Conservation (phyloP, 2,329 filamentous ascomycete genomes). For the Metarhizium rileyi region DNA sequence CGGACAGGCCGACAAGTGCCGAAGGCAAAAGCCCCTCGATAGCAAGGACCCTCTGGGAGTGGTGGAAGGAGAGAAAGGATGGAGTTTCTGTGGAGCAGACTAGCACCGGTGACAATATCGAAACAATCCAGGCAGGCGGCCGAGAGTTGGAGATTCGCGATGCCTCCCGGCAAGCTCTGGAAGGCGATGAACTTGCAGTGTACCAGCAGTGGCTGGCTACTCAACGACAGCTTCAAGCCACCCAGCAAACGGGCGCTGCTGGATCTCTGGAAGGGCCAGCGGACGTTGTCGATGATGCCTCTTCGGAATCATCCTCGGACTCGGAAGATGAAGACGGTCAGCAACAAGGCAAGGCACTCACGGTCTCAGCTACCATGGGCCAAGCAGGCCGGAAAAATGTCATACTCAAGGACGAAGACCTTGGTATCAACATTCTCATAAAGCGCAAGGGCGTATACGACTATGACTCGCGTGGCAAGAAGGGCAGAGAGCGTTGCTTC, state of each 20-base stretch:
- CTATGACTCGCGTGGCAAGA: conserved; percentile 84
- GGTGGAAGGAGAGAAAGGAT: conserved; percentile 61
- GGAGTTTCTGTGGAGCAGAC: conserved; percentile 50
- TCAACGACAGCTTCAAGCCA: conserved; percentile 77
- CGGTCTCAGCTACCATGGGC: conserved; percentile 74
- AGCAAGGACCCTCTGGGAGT: conserved; percentile 68
- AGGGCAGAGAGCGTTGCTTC: conserved; percentile 85
- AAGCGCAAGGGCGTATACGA: conserved; percentile 88
- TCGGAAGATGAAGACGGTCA: conserved; percentile 85
- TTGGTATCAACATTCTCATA: conserved; percentile 83
- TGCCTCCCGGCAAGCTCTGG: conserved; percentile 53
- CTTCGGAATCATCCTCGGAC: conserved; percentile 74
- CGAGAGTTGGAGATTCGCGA: conserved; percentile 52
- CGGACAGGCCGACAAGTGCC: conserved; percentile 54
- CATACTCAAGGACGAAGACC: conserved; percentile 76
- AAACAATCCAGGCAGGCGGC: conserved; percentile 58
- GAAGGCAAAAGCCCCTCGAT: conserved; percentile 42
- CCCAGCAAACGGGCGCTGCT: conserved; percentile 59
- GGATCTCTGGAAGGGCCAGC: conserved; percentile 58
- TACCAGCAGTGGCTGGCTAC: conserved; percentile 93
- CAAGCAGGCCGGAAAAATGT: conserved; percentile 80
- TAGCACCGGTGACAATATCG: conserved; percentile 45
- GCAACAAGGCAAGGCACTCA: conserved; percentile 84
- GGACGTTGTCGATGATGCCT: conserved; percentile 73
- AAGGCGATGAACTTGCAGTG: conserved; percentile 64